Percentiles rank a stretch among this genome's conserved stretches.
These are phyloP conservation scores for Diaporthe longicolla DNA, from an alignment of 2,329 filamentous ascomycete genomes.

Conservation along the genomic window DNA sequence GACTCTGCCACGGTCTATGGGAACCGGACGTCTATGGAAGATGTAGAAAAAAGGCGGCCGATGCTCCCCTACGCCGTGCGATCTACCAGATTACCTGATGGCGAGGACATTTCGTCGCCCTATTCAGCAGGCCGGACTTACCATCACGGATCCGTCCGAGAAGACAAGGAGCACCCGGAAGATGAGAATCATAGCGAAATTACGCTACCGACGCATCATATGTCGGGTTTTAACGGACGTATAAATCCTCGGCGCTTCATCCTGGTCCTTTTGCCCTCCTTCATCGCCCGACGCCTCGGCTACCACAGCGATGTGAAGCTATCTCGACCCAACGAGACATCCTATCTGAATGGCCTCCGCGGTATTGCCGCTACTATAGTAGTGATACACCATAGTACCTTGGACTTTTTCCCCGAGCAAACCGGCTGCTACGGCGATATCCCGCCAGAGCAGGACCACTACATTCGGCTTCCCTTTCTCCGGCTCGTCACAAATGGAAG, in stretches of 20 bases:
- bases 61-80: neutral
- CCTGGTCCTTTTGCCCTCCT: neutral
- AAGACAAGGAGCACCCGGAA: neutral
- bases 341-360: conserved; percentile 57
- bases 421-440: conserved; percentile 33
- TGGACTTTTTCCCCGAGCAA: conserved; percentile 22
- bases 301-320: neutral
- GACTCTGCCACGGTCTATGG: neutral
- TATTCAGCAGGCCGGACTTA: neutral
- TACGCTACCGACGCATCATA: neutral
- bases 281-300: conserved; percentile 3
- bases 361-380: conserved; percentile 67
- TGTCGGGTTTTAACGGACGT: neutral
- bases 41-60: neutral
- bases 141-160: neutral
- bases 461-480: conserved; percentile 50
- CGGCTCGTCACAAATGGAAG: conserved; percentile 49
- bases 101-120: neutral
- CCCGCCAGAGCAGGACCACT: conserved; percentile 13
- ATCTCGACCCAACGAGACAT: neutral
- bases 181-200: neutral
- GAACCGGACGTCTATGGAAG: neutral
- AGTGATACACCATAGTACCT: conserved; percentile 57
- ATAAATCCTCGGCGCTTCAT: neutral
- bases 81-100: neutral